phyloP scores from a whole-genome alignment of 108 stramenopile genomes.

The Pseudonitzschia pungens region DNA sequence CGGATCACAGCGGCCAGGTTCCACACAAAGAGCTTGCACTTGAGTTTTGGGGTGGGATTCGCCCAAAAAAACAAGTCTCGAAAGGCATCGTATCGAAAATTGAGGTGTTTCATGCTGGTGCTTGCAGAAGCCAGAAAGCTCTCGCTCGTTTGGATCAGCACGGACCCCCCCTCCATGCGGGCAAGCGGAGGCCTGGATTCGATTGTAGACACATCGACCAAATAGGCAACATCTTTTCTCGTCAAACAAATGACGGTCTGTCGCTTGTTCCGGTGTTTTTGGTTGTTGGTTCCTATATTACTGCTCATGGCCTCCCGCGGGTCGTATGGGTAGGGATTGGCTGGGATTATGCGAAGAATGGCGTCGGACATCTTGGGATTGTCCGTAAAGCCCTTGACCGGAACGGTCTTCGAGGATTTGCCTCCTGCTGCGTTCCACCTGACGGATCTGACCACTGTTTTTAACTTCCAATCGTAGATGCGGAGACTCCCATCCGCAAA shows the following conservation, averaged over 20 bases:
- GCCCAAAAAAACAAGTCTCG: conserved; percentile 67
- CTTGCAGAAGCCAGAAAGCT: not conserved
- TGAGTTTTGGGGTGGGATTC: conserved; percentile 35
- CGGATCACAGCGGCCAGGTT: conserved; percentile 32
- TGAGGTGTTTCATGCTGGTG: conserved; percentile 44
- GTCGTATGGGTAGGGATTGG: conserved; percentile 46
- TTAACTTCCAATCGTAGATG: conserved; percentile 47
- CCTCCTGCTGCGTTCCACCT: conserved; percentile 9
- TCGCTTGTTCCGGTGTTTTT: not conserved
- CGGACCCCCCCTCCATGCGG: conserved; percentile 48
- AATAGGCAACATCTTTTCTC: conserved; percentile 55
- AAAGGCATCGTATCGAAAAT: conserved; percentile 51
- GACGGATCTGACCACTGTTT: conserved; percentile 49
- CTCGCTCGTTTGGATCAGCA: conserved; percentile 19
- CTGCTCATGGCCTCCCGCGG: not conserved
- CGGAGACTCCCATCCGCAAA: conserved; percentile 64
- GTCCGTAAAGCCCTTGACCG: conserved; percentile 22
- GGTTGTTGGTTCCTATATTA: not conserved
- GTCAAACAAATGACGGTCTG: conserved; percentile 50
- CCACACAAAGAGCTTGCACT: conserved; percentile 47
- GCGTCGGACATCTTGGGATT: conserved; percentile 41
- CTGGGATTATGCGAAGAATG: conserved; percentile 47
- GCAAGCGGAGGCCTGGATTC: conserved; percentile 49
- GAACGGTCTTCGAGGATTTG: not conserved
- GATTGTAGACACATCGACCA: conserved; percentile 50